Conservation (phyloP, 148 eudicot genomes). For the Amaranthus cruentus region DNA sequence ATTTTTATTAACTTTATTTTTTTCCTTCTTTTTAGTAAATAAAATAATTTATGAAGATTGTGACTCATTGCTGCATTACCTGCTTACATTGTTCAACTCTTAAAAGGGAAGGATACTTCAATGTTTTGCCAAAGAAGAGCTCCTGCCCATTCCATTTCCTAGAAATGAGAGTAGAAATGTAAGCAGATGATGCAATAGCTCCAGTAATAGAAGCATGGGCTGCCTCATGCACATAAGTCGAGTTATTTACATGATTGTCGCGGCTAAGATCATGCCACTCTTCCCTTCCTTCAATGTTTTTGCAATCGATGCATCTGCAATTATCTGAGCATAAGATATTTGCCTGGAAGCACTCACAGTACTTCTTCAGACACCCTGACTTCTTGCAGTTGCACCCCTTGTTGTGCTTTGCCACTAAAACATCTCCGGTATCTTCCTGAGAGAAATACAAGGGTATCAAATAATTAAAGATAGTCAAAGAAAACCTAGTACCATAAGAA, state of each 20-base stretch:
- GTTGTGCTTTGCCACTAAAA: constrained; percentile 72
- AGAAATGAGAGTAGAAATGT: constrained; percentile 61
- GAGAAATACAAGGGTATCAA: constrained; percentile 13
- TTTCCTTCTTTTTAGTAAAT: too few species aligned
- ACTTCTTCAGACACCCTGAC: constrained; percentile 96
- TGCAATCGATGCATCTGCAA: constrained; percentile 96
- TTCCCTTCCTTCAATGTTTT: constrained; percentile 97
- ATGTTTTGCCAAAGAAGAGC: constrained; percentile 46
- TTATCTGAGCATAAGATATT: constrained; percentile 94
- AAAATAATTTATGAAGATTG: background rate
- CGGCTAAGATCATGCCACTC: constrained; percentile 87
- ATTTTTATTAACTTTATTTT: too few species aligned
- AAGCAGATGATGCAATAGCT: constrained; percentile 94
- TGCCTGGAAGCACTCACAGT: constrained; percentile 98
- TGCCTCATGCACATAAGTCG: constrained; percentile 77
- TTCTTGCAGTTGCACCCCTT: constrained; percentile 99
- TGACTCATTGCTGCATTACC: constrained; percentile 35
- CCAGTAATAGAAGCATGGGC: constrained; percentile 99
- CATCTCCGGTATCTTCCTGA: constrained; percentile 84
- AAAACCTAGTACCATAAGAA: background rate
- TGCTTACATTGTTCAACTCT: constrained; percentile 55
- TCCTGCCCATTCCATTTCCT: constrained; percentile 84
- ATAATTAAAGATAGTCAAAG: background rate
- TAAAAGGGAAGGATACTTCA: constrained; percentile 53
- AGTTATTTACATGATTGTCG: constrained; percentile 80